Percentiles rank a stretch among this genome's conserved stretches.
Conservation (phyloP, 2,329 filamentous ascomycete genomes). For the Ophiostoma sp. region DNA sequence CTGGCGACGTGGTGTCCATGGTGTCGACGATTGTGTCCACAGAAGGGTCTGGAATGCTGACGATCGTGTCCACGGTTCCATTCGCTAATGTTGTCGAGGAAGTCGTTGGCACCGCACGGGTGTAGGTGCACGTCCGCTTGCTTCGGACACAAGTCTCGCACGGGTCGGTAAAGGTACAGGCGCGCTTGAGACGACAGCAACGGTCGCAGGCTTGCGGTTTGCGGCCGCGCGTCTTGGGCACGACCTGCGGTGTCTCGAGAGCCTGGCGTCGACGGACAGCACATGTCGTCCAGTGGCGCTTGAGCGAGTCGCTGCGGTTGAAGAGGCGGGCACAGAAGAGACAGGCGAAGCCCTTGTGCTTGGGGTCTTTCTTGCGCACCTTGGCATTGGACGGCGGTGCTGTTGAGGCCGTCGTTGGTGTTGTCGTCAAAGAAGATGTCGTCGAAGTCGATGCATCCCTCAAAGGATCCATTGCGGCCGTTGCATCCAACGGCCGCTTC, state of each 20-base stretch:
- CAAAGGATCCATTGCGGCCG: background rate
- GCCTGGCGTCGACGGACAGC: slow-evolving; percentile 14
- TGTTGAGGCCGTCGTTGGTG: background rate
- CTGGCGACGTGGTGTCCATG: background rate
- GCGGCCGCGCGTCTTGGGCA: slow-evolving; percentile 13
- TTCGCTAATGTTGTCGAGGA: background rate
- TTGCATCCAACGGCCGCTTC: background rate
- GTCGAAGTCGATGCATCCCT: background rate
- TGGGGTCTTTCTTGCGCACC: background rate
- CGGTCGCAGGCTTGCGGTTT: slow-evolving; percentile 18
- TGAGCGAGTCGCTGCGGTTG: slow-evolving; percentile 22
- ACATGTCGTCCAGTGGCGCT: slow-evolving; percentile 18
- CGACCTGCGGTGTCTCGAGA: background rate
- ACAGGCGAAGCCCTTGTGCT: slow-evolving; percentile 13
- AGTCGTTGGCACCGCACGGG: background rate
- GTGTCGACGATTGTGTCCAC: background rate
- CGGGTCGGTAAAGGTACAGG: slow-evolving; percentile 7
- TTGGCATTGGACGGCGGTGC: background rate
- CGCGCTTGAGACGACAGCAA: slow-evolving; percentile 20
- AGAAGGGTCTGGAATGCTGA: background rate
- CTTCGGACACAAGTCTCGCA: slow-evolving; percentile 16
- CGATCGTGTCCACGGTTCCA: background rate
- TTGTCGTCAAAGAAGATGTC: background rate
- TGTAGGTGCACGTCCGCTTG: slow-evolving; percentile 12
- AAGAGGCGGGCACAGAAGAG: slow-evolving; percentile 11